phyloP scores from a whole-genome alignment of 2,329 filamentous ascomycete species.

The Raffaelea ambrosiae region DNA sequence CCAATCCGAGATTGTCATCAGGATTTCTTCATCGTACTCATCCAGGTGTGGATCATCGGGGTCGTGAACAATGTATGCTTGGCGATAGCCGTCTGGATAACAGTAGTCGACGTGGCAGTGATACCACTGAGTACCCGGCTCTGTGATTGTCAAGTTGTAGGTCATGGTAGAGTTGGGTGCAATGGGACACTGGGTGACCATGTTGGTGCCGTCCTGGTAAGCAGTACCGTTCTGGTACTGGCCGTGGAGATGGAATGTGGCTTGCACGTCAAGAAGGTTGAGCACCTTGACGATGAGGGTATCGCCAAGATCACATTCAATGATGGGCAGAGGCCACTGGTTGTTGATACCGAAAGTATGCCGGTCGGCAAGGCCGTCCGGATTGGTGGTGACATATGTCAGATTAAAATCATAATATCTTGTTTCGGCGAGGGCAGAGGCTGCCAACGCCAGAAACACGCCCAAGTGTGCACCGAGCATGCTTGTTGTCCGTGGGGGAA shows the following conservation, averaged over 20 bases:
- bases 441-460: background rate
- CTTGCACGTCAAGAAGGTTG: conserved; percentile 53
- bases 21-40: conserved; percentile 52
- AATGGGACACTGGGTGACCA: conserved; percentile 60
- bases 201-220: conserved; percentile 61
- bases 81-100: conserved; percentile 52
- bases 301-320: conserved; percentile 55
- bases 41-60: conserved; percentile 45
- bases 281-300: conserved; percentile 46
- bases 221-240: conserved; percentile 59
- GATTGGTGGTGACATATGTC: conserved; percentile 62
- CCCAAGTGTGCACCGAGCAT: background rate
- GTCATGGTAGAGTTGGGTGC: conserved; percentile 53
- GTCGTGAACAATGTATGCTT: conserved; percentile 32
- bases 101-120: conserved; percentile 60
- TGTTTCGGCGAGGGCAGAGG: conserved; percentile 41
- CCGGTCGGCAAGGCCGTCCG: conserved; percentile 55
- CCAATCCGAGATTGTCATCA: conserved; percentile 60
- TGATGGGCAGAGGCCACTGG: conserved; percentile 62
- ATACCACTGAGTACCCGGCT: conserved; percentile 68
- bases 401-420: conserved; percentile 54
- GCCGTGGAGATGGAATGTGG: conserved; percentile 62
- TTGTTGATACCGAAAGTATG: conserved; percentile 67
- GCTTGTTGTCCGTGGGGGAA: too few species aligned
- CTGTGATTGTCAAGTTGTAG: conserved; percentile 57